Evolutionary conservation across 2,329 filamentous ascomycete genomes (phyloP).

Genomic region (Sporothrix humicola): DNA sequence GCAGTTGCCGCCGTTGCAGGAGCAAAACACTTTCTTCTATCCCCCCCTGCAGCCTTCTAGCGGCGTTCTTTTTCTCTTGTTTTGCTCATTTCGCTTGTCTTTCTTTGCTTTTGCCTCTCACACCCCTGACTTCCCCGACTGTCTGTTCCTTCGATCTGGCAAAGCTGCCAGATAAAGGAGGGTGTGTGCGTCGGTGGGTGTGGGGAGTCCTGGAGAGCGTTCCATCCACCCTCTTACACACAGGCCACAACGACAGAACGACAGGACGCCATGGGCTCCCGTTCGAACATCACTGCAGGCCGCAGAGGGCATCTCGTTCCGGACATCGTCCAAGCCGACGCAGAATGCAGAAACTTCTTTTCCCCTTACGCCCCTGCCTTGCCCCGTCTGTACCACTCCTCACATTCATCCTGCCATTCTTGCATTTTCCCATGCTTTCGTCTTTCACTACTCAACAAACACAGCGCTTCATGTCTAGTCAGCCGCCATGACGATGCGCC

Average conservation of each 20-base stretch:
- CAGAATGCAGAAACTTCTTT: neutral
- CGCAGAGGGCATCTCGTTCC: conserved; percentile 25
- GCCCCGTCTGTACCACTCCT: neutral
- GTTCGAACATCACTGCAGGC: conserved; percentile 25
- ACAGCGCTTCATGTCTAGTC: neutral
- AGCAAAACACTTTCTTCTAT: neutral
- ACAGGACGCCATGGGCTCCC: conserved; percentile 27
- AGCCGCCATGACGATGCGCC: conserved; percentile 18
- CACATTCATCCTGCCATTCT: neutral
- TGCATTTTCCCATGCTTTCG: neutral
- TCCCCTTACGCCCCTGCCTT: conserved; percentile 20
- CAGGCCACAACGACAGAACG: neutral
- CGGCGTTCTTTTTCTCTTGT: neutral
- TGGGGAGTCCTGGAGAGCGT: conserved; percentile 10
- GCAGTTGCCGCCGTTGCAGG: conserved; percentile 14
- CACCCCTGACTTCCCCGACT: conserved; percentile 15
- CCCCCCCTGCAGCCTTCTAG: neutral
- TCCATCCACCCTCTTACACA: neutral
- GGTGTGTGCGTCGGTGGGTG: conserved; percentile 14
- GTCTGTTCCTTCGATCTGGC: conserved; percentile 23
- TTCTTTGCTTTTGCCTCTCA: neutral
- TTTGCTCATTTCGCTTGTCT: neutral
- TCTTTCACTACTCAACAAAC: neutral
- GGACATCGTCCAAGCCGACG: conserved; percentile 27
- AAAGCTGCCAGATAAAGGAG: conserved; percentile 15